Evolutionary conservation across 1,139 yeast species (phyloP), one percentile per base, ranked within the genome.

Genomic region (Hanseniaspora sp.): DNA sequence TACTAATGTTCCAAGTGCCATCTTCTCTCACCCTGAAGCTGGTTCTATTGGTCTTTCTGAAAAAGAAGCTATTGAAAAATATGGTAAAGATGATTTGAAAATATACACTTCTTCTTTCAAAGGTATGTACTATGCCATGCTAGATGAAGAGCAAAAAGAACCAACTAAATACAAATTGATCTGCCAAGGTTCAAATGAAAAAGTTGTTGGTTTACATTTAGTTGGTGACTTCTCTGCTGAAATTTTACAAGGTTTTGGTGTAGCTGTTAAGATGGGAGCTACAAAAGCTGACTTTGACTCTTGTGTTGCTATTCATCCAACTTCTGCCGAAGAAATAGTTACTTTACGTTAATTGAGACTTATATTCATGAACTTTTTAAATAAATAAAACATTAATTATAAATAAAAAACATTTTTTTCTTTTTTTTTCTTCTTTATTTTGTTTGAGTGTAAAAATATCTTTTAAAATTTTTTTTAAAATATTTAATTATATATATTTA

Each of bases 301-400:
- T 67, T 86, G 95, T 72, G 97, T 92, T 39, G 99, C 99, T 48
- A 92, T 92, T 65, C 99, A 92, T 69, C 99, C 99, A 59, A 90
- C 98, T 1, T 81, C 95, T 60, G 98, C 98, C 45, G 99, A 92
- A 72, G 99, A 92, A 71, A 72, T 92, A 57, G 99, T 92, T 45
- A 92, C 99, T 34, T 74, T 92, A 80, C 77, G 74, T 57, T 83
- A 74, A 54, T 18, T 18, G 9, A 12, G 7, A 4, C 8, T 11
- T 37, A 37, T 18, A 40, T 18, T 9, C 7, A 9, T 9, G 30
- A 7, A 18, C 30, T 15, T 31, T 17, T 40, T 40, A 40, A 17
- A 31, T 7, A 17, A 15, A 13, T 46, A 47, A 30, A 39, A 18
- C 3, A n/a, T 13, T 28, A 33, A 34, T 18, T 45, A 30, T 5